phyloP scores from a whole-genome alignment of 441 rosid genomes.

The Populus tomentosa region DNA sequence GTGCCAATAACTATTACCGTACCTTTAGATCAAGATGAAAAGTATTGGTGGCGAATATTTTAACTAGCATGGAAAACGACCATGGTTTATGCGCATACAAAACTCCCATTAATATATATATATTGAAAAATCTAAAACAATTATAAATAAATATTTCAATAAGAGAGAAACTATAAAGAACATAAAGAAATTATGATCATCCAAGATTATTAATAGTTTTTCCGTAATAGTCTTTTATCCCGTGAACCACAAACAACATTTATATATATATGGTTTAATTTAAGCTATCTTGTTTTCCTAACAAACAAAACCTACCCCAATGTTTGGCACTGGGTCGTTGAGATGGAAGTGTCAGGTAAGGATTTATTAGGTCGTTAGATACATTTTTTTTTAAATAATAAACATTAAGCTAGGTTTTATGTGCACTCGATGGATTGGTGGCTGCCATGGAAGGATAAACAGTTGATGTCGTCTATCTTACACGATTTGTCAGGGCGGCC shows the following conservation, averaged over 20 bases:
- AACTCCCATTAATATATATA: too few species aligned
- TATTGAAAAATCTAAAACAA: too few species aligned
- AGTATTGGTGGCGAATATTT: too few species aligned
- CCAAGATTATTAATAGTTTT: too few species aligned
- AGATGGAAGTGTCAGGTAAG: not conserved
- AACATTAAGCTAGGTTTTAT: not conserved
- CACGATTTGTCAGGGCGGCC: conserved; percentile 15
- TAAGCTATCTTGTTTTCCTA: not conserved
- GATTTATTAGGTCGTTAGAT: not conserved
- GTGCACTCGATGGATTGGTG: not conserved
- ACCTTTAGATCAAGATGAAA: not conserved
- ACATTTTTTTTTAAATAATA: not conserved
- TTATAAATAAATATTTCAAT: too few species aligned
- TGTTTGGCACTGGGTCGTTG: not conserved
- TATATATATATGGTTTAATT: not conserved
- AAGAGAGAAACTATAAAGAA: too few species aligned
- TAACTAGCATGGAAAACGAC: not conserved
- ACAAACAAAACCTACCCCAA: not conserved
- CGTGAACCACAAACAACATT: too few species aligned
- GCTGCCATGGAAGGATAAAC: conserved; percentile 7
- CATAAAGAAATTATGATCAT: too few species aligned
- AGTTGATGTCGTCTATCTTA: conserved; percentile 6
- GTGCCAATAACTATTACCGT: not conserved
- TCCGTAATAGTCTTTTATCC: too few species aligned
- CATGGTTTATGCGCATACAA: not conserved